These are phyloP conservation scores for Leccinum subrobustum DNA, from an alignment of 1,284 basidiomycete genomes.

Conservation along the genomic window DNA sequence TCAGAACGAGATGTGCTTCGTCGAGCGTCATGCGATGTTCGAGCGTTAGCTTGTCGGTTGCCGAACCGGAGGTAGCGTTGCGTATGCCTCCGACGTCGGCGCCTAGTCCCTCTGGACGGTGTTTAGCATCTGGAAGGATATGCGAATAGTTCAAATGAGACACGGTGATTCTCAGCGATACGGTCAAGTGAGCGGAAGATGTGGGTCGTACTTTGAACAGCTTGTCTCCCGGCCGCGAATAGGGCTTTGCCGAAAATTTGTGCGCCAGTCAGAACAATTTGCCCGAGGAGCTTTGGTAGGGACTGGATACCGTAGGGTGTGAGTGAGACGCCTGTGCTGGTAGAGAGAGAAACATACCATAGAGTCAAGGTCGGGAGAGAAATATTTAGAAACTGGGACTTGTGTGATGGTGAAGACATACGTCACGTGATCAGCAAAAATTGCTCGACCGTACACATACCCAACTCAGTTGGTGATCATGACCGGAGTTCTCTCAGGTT, in stretches of 20 bases:
- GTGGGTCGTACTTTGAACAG: constrained; percentile 77
- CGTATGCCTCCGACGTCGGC: constrained; percentile 71
- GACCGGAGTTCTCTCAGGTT: constrained; percentile 11
- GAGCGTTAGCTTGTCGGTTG: constrained; percentile 75
- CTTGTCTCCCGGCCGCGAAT: constrained; percentile 88
- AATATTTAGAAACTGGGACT: neutral
- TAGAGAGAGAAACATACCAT: constrained; percentile 25
- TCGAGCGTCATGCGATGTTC: constrained; percentile 93
- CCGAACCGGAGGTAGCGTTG: constrained; percentile 69
- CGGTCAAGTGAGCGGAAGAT: neutral
- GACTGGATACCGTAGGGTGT: constrained; percentile 46
- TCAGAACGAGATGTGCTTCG: constrained; percentile 93
- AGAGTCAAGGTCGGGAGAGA: constrained; percentile 8
- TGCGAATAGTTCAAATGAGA: neutral
- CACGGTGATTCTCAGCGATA: constrained; percentile 7
- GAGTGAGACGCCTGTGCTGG: neutral
- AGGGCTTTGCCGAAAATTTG: constrained; percentile 93
- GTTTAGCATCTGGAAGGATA: constrained; percentile 68
- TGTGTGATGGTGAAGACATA: neutral
- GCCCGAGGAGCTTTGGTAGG: constrained; percentile 74
- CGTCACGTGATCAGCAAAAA: constrained; percentile 26
- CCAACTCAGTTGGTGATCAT: constrained; percentile 12
- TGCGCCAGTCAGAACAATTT: constrained; percentile 79
- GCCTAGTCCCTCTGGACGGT: constrained; percentile 62
- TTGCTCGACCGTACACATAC: constrained; percentile 1